A percentile compares a stretch with the other conserved stretches of the same genome.
Conservation (phyloP, 78 protist species). For the Bodo saltans region DNA sequence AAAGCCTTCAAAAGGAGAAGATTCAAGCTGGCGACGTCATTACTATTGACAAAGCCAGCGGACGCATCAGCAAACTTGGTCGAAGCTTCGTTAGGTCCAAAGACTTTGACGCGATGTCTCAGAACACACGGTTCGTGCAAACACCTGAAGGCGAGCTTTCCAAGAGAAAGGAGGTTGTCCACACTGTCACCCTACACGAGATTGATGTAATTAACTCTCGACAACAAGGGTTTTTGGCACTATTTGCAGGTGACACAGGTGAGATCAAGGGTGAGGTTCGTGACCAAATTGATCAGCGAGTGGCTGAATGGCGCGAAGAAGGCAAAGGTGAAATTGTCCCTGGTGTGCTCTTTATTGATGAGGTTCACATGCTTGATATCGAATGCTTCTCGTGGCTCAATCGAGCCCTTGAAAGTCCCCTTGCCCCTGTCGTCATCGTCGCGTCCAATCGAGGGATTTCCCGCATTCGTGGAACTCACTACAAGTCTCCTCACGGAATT, state of each 20-base stretch:
- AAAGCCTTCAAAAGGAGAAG: constrained; percentile 92
- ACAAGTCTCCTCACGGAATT: constrained; percentile 94
- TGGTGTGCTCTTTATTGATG: constrained; percentile 98
- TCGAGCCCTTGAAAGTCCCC: constrained; percentile 88
- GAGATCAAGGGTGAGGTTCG: constrained; percentile 65
- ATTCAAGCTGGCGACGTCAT: constrained; percentile 67
- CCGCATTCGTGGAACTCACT: constrained; percentile 87
- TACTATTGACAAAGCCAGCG: constrained; percentile 96
- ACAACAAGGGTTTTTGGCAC: constrained; percentile 90
- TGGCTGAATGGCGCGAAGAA: constrained; percentile 96
- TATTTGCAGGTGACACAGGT: constrained; percentile 94
- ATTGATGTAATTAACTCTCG: constrained; percentile 97
- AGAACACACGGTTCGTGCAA: constrained; percentile 73
- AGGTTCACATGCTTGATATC: constrained; percentile 98
- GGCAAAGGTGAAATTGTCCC: constrained; percentile 96
- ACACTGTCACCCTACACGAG: constrained; percentile 93
- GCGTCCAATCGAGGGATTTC: constrained; percentile 95
- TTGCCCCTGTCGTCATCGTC: constrained; percentile 91
- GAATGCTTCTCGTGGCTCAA: constrained; percentile 98
- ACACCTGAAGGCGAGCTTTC: constrained; percentile 92
- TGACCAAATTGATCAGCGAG: constrained; percentile 89
- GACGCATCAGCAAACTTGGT: constrained; percentile 90
- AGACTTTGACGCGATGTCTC: constrained; percentile 93
- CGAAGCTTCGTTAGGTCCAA: constrained; percentile 79
- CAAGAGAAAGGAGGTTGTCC: constrained; percentile 89